A percentile compares a stretch with the other conserved stretches of the same genome.
phyloP scores from a whole-genome alignment of 371 early-diverging fungal species.

The Mortierella sp. region DNA sequence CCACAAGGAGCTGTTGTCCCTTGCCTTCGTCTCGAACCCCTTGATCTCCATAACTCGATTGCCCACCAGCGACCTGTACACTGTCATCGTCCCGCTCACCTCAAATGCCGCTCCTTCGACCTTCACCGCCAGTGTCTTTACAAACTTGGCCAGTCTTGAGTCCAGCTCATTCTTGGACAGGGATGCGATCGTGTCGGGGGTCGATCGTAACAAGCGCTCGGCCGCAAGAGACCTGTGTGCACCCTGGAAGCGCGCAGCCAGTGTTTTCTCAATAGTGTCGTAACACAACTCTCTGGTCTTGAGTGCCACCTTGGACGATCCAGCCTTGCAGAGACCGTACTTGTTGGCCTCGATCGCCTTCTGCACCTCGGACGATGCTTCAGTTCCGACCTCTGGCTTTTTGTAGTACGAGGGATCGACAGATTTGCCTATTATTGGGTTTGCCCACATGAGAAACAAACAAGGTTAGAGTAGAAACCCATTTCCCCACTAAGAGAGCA shows the following conservation, averaged over 20 bases:
- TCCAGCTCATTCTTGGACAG: constrained; percentile 25
- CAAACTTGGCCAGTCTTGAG: constrained; percentile 21
- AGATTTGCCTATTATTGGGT: constrained; percentile 18
- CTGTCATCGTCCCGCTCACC: constrained; percentile 26
- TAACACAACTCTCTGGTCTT: constrained; percentile 49
- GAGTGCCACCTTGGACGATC: constrained; percentile 36
- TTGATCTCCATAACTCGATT: constrained; percentile 50
- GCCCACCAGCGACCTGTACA: constrained; percentile 36
- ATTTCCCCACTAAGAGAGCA: background rate
- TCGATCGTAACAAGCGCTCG: constrained; percentile 19
- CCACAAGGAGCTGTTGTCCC: constrained; percentile 21
- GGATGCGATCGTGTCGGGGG: background rate
- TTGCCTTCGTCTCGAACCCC: constrained; percentile 35
- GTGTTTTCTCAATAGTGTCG: constrained; percentile 29
- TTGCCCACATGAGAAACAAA: too few relatives aligned
- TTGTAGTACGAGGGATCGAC: constrained; percentile 47
- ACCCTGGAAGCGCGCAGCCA: constrained; percentile 25
- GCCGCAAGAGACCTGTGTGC: constrained; percentile 30
- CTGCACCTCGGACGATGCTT: background rate
- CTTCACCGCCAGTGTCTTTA: constrained; percentile 27
- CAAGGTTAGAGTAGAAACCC: background rate
- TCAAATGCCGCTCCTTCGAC: constrained; percentile 41
- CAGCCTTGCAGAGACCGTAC: constrained; percentile 15
- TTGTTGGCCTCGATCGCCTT: constrained; percentile 17
- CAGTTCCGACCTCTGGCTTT: background rate